Conservation (phyloP, 305 asterid species). For the Solanum hybrid region DNA sequence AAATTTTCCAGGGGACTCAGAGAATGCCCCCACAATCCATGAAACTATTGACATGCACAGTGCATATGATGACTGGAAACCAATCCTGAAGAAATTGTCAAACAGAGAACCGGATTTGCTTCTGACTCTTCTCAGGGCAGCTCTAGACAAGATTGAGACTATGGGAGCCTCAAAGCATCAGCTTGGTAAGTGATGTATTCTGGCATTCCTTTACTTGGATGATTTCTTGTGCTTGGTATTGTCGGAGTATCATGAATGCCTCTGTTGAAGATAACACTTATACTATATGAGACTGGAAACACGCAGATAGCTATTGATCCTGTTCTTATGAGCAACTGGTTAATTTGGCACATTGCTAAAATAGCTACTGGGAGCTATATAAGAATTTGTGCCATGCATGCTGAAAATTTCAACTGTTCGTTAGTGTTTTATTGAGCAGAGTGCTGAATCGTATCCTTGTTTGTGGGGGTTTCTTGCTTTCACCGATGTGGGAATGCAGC, state of each 20-base stretch:
- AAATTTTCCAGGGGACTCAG: slow-evolving; percentile 20
- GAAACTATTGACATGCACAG: slow-evolving; percentile 20
- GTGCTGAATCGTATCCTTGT: neutral
- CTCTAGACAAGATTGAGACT: slow-evolving; percentile 57
- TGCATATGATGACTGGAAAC: slow-evolving; percentile 59
- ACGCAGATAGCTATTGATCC: neutral
- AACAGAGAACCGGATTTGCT: slow-evolving; percentile 66
- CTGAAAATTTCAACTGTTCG: neutral
- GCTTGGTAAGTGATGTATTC: slow-evolving; percentile 32
- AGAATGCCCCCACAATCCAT: slow-evolving; percentile 15
- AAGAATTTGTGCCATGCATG: neutral
- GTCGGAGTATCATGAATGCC: neutral
- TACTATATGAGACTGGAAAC: neutral
- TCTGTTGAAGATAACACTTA: neutral
- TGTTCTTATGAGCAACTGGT: neutral
- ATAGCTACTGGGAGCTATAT: neutral
- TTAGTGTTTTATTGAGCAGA: neutral
- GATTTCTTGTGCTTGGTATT: neutral
- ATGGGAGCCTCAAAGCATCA: slow-evolving; percentile 14
- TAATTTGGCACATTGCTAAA: neutral
- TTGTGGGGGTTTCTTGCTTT: neutral
- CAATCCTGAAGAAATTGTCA: slow-evolving; percentile 55
- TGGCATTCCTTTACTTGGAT: neutral
- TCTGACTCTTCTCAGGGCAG: slow-evolving; percentile 45
- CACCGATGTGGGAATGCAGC: neutral